These are phyloP conservation scores for Hygrophoropsis aurantiaca DNA, from an alignment of 768 basidiomycete species.

Conservation along the genomic window DNA sequence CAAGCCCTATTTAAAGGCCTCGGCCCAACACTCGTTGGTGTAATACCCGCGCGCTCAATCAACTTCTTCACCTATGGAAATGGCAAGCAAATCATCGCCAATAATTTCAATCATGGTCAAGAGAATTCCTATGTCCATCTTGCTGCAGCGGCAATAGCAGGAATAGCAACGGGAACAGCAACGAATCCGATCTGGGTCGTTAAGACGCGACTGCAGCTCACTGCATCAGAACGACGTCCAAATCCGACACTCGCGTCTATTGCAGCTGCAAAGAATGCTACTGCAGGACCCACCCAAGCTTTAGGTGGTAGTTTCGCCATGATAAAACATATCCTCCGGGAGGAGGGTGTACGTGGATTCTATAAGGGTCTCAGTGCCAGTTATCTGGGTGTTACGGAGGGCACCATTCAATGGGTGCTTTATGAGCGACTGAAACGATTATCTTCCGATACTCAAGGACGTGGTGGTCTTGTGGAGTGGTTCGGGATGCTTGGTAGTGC, in stretches of 20 bases:
- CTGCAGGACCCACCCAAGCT: conserved; percentile 20
- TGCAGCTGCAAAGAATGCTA: not conserved
- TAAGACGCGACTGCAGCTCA: conserved; percentile 91
- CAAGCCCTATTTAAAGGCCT: conserved; percentile 92
- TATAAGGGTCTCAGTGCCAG: conserved; percentile 96
- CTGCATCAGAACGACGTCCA: conserved; percentile 29
- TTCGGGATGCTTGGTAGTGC: conserved; percentile 84
- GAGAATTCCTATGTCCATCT: conserved; percentile 90
- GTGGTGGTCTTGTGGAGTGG: conserved; percentile 67
- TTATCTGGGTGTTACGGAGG: conserved; percentile 94
- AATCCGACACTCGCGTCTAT: conserved; percentile 5
- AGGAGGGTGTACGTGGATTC: conserved; percentile 85
- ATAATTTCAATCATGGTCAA: conserved; percentile 67
- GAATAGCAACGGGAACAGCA: conserved; percentile 81
- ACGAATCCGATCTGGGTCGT: conserved; percentile 99
- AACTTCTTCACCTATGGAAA: conserved; percentile 99
- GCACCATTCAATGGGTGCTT: conserved; percentile 95
- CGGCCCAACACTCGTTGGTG: conserved; percentile 92
- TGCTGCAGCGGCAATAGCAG: conserved; percentile 80
- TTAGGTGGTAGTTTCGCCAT: conserved; percentile 57
- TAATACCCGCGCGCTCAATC: conserved; percentile 93
- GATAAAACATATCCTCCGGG: conserved; percentile 71
- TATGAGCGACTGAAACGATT: conserved; percentile 90
- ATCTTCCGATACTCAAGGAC: conserved; percentile 50
- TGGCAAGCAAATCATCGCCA: conserved; percentile 88